phyloP scores from a whole-genome alignment of 2,329 filamentous ascomycete genomes.

The Clarireedia monteithiana region DNA sequence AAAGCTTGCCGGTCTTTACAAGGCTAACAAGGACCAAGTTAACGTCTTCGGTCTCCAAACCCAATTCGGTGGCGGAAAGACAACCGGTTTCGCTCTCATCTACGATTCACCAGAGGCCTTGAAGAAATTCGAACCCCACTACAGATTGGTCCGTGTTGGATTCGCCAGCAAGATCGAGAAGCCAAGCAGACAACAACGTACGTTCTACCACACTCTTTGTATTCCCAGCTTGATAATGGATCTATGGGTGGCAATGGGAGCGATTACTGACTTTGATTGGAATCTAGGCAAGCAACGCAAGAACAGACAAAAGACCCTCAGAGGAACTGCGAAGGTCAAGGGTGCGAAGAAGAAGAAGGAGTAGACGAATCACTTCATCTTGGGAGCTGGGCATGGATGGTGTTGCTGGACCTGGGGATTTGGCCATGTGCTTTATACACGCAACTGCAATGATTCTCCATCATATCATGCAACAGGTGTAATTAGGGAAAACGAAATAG shows the following conservation, averaged over 20 bases:
- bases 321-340: slow-evolving; percentile 97
- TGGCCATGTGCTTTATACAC: slow-evolving; percentile 24
- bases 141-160: slow-evolving; percentile 92
- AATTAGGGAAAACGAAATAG: slow-evolving; percentile 15
- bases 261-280: slow-evolving; percentile 18
- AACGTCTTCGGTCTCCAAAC: slow-evolving; percentile 98
- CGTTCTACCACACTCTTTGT: slow-evolving; percentile 38
- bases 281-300: slow-evolving; percentile 97
- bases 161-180: slow-evolving; percentile 93
- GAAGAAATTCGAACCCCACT: slow-evolving; percentile 99
- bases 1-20: slow-evolving; percentile 95
- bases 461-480: slow-evolving; percentile 21
- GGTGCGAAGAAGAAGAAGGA: slow-evolving; percentile 92
- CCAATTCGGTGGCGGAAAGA: slow-evolving; percentile 99
- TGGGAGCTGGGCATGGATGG: slow-evolving; percentile 24
- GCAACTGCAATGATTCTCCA: slow-evolving; percentile 23
- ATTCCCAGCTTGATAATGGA: neutral
- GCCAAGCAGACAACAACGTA: slow-evolving; percentile 98
- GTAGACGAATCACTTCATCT: slow-evolving; percentile 43
- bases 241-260: neutral
- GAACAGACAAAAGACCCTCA: slow-evolving; percentile 98
- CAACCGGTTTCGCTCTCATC: slow-evolving; percentile 95
- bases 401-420: slow-evolving; percentile 25
- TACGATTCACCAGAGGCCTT: slow-evolving; percentile 97
- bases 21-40: slow-evolving; percentile 95